Conservation (phyloP, 1,284 basidiomycete genomes). For the Rhodotorula glutinis region DNA sequence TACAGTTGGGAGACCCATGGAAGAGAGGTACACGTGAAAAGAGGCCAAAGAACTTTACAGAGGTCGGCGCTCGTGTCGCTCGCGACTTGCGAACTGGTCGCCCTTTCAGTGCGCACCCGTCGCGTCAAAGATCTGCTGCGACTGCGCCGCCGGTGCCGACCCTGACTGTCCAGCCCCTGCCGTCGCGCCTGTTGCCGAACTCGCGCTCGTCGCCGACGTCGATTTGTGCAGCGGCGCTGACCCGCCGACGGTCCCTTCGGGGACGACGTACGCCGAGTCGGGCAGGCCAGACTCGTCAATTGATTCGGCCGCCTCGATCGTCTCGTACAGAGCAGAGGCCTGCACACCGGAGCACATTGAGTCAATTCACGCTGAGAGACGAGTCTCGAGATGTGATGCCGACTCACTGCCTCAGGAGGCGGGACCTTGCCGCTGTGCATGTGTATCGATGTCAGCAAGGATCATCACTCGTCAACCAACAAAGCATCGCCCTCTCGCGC, state of each 20-base stretch:
- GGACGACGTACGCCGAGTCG: constrained; percentile 34
- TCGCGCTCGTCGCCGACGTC: not conserved
- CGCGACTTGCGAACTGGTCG: no score
- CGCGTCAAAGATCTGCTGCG: constrained; percentile 25
- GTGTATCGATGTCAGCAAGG: not conserved
- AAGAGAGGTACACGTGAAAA: no score
- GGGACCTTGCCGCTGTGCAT: constrained; percentile 70
- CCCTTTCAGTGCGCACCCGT: not conserved
- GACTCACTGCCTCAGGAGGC: constrained; percentile 74
- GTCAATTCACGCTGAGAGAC: not conserved
- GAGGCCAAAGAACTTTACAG: no score
- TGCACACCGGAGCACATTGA: not conserved
- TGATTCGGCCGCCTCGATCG: constrained; percentile 63
- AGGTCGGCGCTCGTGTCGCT: no score
- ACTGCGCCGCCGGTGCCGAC: not conserved
- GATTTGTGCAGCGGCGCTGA: constrained; percentile 6
- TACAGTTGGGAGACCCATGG: no score
- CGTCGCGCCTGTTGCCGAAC: not conserved
- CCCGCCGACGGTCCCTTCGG: constrained; percentile 26
- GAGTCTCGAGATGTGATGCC: no score
- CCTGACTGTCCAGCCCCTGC: no score
- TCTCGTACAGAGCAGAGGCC: constrained; percentile 87
- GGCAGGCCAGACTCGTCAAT: constrained; percentile 38
- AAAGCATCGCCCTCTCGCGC: not conserved
- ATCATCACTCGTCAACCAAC: not conserved